Base-by-base conservation (phyloP, 2,329 filamentous ascomycete genomes). In the Monosporascus sp. region DNA sequence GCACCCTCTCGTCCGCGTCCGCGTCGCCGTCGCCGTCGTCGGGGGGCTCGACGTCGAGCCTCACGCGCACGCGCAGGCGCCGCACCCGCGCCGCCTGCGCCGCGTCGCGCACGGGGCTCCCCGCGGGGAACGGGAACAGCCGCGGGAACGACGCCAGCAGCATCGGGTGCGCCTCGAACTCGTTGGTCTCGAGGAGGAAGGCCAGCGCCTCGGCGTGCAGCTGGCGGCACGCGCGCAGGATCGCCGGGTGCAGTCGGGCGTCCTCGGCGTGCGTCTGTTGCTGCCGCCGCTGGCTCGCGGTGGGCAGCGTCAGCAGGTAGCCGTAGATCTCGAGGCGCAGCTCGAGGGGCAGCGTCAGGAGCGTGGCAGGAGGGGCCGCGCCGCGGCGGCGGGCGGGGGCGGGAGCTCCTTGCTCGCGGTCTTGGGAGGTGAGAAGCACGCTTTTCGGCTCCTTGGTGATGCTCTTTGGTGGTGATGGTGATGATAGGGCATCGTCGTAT, bases 311-410 rank as follows among this genome's bases (percentile, higher is more conserved):
- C 52, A 78, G 73, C 49, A 78, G 74, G 56, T 72, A 62, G 22
- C 62, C 54, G 66, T 77, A 78, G 57, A 78, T 74, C 52, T 77
- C 69, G 53, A 76, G 70, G 40, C 76, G 75, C 59, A 79, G 67
- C 61, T 79, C 76, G 48, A 72, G 59, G 36, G 75, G 75, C 24
- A 79, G 69, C 50, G 66, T 65, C 40, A 78, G 68, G 57, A 78
- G 64, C 5, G 56, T 58, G 16, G 59, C 36, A 24, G 48, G 48
- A 41, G 43, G 43, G 0, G 43, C 11, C n/a, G 43, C 31, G 11
- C 31, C 31, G 31, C 5, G 11, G 31, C 27, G 68, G 57, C 78
- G 64, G 7, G 56, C 57, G 11, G 59, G 38, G 1, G 43, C 11
- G 24, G 43, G 22, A 17, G 24, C 17, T 26, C 17, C 14, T 27